These are phyloP conservation scores for Russula griseocarnosa DNA, from an alignment of 768 basidiomycete genomes.

Conservation along the genomic window DNA sequence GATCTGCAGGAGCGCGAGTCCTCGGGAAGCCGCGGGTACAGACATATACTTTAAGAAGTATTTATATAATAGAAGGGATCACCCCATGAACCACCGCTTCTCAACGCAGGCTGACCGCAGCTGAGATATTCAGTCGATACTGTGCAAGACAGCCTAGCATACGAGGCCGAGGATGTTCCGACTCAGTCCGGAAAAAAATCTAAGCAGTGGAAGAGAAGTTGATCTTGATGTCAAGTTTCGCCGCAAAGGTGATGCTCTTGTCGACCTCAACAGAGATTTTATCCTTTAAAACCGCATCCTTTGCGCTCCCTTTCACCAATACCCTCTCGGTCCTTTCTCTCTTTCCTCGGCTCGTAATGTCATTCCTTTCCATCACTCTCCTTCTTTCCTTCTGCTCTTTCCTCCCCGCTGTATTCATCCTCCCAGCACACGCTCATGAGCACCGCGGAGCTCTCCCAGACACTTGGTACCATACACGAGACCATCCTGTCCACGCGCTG, in stretches of 20 bases:
- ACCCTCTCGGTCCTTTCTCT: not conserved
- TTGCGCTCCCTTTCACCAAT: not conserved
- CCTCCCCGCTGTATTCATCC: constrained; percentile 12
- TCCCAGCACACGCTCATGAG: constrained; percentile 30
- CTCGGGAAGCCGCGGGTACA: constrained; percentile 36
- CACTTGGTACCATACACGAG: constrained; percentile 58
- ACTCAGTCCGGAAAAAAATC: too few species aligned
- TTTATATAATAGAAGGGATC: not conserved
- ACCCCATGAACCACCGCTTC: too few species aligned
- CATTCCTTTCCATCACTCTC: constrained; percentile 4
- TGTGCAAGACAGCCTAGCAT: too few species aligned
- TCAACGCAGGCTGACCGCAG: too few species aligned
- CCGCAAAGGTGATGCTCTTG: not conserved
- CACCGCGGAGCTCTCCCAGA: constrained; percentile 31
- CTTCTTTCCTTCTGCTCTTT: constrained; percentile 28
- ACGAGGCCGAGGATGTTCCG: too few species aligned
- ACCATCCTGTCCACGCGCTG: constrained; percentile 57
- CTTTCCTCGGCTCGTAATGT: not conserved
- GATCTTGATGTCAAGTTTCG: too few species aligned
- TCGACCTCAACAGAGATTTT: not conserved
- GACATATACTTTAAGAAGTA: constrained; percentile 45
- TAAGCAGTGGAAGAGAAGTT: too few species aligned
- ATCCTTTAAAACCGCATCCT: not conserved
- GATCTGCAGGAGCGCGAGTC: constrained; percentile 40
- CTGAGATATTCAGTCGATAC: too few species aligned